A percentile compares a stretch with the other conserved stretches of the same genome.
These are phyloP conservation scores for Phytophthora agathidicida DNA, from an alignment of 352 stramenopile genomes.

Conservation along the genomic window DNA sequence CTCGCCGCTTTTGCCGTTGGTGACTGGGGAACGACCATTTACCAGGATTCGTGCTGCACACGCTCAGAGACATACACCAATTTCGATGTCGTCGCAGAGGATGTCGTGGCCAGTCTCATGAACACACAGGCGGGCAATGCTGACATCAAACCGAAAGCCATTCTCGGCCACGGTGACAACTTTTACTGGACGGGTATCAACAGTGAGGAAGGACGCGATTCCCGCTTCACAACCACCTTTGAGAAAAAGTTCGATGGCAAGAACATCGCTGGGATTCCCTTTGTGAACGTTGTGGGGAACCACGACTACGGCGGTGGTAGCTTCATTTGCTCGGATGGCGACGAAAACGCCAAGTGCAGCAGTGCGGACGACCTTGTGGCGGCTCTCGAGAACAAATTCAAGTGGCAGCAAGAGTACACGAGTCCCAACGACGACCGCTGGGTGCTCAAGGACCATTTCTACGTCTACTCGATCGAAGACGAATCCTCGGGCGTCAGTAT, in stretches of 20 bases:
- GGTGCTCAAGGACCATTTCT: conserved; percentile 58
- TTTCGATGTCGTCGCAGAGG: conserved; percentile 62
- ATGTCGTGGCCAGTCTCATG: conserved; percentile 69
- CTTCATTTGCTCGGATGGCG: conserved; percentile 50
- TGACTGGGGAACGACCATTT: conserved; percentile 71
- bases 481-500: conserved; percentile 41
- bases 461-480: conserved; percentile 51
- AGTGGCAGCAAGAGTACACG: conserved; percentile 49
- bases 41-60: conserved; percentile 69
- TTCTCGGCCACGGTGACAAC: conserved; percentile 71
- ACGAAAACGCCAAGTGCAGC: conserved; percentile 35
- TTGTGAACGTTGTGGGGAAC: conserved; percentile 71
- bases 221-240: conserved; percentile 59
- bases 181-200: conserved; percentile 73
- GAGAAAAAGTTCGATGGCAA: conserved; percentile 55
- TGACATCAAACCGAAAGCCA: conserved; percentile 54
- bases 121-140: conserved; percentile 43
- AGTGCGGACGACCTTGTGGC: conserved; percentile 27
- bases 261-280: conserved; percentile 45
- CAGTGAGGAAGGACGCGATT: conserved; percentile 41
- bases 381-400: conserved; percentile 48
- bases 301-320: conserved; percentile 66
- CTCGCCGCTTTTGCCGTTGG: conserved; percentile 66
- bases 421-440: conserved; percentile 62
- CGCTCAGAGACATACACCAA: conserved; percentile 57